Conservation (phyloP, 2,329 filamentous ascomycete genomes). For the Daldinia sp. region DNA sequence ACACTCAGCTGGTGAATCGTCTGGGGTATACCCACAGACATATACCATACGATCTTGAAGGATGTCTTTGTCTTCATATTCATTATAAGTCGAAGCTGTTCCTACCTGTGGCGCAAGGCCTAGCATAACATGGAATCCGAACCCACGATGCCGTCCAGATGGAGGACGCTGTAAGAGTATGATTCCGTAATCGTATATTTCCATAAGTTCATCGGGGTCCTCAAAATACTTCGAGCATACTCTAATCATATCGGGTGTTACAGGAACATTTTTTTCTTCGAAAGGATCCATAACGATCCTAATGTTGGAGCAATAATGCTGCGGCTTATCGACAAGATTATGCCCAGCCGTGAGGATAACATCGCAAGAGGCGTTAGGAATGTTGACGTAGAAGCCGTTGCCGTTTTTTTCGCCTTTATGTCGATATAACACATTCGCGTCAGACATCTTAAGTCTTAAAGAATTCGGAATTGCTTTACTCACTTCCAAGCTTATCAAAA, state of each 20-base stretch:
- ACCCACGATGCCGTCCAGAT: conserved; percentile 23
- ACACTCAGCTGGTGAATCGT: conserved; percentile 6
- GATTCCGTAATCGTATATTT: conserved; percentile 30
- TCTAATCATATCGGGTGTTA: conserved; percentile 29
- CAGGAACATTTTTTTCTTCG: conserved; percentile 17
- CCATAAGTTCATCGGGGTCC: conserved; percentile 26
- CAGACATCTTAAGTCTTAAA: neutral
- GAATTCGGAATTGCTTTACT: conserved; percentile 1
- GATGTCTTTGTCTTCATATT: conserved; percentile 16
- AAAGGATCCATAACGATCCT: conserved; percentile 18
- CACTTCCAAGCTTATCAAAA: conserved; percentile 33
- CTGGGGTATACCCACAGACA: conserved; percentile 31
- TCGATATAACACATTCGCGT: neutral
- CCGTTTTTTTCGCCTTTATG: conserved; percentile 28
- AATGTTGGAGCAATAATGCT: conserved; percentile 36
- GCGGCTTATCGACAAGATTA: conserved; percentile 32
- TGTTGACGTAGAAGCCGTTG: conserved; percentile 34
- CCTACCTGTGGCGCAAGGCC: conserved; percentile 16
- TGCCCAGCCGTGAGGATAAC: conserved; percentile 37
- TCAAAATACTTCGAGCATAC: conserved; percentile 31
- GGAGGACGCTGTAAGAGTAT: conserved; percentile 28
- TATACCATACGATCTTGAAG: conserved; percentile 18
- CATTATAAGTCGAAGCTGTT: neutral
- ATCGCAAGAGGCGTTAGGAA: conserved; percentile 31
- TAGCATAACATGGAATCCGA: conserved; percentile 34